Evolutionary conservation across 2,329 filamentous ascomycete genomes (phyloP), one percentile per base, ranked within the genome.

Genomic region (Colletotrichum simmondsii): DNA sequence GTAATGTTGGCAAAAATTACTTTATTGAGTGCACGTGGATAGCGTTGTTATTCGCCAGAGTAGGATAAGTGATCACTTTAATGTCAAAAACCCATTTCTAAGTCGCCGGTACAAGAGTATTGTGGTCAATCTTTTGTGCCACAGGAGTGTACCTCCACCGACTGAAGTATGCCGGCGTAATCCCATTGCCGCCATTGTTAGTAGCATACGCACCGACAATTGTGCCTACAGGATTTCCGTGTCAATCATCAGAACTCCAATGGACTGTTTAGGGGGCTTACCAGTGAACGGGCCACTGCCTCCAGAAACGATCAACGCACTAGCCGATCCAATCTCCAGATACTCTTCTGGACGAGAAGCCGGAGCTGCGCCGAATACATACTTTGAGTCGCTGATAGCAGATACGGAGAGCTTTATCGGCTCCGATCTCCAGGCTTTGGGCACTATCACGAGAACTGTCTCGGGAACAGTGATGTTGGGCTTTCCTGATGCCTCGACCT

Each of bases 171-270:
- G 85, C 86, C 3, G 83, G 81, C 26, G 84, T 83, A 2, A 76
- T 82, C 3, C 82, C 84, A 16, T 82, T 78, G 1, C 82, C 82
- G 0, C 87, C 88, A 73, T 90, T 90, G 24, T 79, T 87, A 4
- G 88, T 90, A 46, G 84, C 85, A 77, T 89, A 90, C 2, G 85
- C 81, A 1, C 87, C 88, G 0, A 90, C 73, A 28, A 90, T 78
- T 1, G 84, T 83, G 0, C 88, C 87, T 82, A 76, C 68, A 81
- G 12, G 14, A 7, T 19, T 5, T 12, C 4, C 4, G 0, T 30
- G 19, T 71, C 5, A 68, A 65, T 37, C 3, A 19, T 3, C 16
- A 1, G 12, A 2, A 12, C 22, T 1, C 1, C 4, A n/a, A 28
- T 1, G 4, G 8, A 5, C 5, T 7, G 10, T 22, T 2, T 2